phyloP scores from a whole-genome alignment of 148 eudicot genomes.

The Chenopodium formosanum region DNA sequence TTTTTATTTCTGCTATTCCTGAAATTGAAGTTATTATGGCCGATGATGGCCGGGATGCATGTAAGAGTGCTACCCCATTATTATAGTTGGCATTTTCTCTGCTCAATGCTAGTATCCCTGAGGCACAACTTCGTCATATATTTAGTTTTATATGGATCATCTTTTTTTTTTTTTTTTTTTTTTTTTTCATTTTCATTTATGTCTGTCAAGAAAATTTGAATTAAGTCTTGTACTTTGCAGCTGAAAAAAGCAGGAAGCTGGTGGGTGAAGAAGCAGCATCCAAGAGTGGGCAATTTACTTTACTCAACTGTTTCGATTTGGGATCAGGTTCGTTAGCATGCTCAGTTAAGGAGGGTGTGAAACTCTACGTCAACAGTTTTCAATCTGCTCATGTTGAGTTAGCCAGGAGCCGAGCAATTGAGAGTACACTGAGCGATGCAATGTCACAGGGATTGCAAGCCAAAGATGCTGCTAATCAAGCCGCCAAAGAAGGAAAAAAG shows the following conservation, averaged over 20 bases:
- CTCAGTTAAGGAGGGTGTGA: slow-evolving; percentile 63
- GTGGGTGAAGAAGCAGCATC: slow-evolving; percentile 69
- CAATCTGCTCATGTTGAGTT: slow-evolving; percentile 64
- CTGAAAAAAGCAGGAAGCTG: slow-evolving; percentile 80
- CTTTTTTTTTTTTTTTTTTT: not conserved
- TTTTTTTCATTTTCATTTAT: not conserved
- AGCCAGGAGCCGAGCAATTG: slow-evolving; percentile 54
- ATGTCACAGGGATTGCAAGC: slow-evolving; percentile 52
- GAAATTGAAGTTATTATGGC: not conserved
- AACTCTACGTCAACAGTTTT: slow-evolving; percentile 61
- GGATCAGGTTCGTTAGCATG: slow-evolving; percentile 73
- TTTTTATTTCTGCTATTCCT: not conserved
- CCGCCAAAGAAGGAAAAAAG: slow-evolving; percentile 62
- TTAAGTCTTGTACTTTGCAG: slow-evolving; percentile 33
- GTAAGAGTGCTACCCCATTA: too few species aligned
- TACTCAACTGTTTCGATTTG: slow-evolving; percentile 73
- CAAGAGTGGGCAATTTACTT: slow-evolving; percentile 68
- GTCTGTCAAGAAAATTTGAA: not conserved
- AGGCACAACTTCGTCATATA: not conserved
- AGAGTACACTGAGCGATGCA: slow-evolving; percentile 49
- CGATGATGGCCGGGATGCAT: not conserved
- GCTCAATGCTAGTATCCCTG: not conserved
- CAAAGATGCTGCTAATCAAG: slow-evolving; percentile 59
- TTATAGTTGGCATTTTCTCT: not conserved
- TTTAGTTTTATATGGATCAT: not conserved